Evolutionary conservation across 2,329 filamentous ascomycete genomes (phyloP).

Genomic region (Sarocladium strictum): DNA sequence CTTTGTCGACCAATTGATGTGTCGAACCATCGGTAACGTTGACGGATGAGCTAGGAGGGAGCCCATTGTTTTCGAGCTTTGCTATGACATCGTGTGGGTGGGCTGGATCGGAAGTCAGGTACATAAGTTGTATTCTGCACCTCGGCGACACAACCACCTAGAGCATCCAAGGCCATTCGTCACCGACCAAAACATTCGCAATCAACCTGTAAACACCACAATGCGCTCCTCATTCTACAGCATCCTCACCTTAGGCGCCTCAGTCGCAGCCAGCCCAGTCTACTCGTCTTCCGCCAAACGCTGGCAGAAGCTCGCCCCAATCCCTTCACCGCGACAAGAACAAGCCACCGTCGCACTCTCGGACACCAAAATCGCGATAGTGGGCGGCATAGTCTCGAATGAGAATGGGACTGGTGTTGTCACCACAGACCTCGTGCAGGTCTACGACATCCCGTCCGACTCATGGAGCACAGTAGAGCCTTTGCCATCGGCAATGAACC

Average conservation of each 20-base stretch:
- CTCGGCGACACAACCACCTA: too few relatives aligned
- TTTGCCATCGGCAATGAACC: slow-evolving; percentile 25
- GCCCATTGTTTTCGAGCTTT: too few relatives aligned
- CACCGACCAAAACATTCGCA: too few relatives aligned
- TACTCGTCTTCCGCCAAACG: not conserved
- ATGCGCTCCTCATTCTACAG: too few relatives aligned
- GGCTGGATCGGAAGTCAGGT: too few relatives aligned
- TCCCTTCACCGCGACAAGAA: slow-evolving; percentile 22
- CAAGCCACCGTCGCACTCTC: slow-evolving; percentile 20
- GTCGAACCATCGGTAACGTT: too few relatives aligned
- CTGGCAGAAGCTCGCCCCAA: slow-evolving; percentile 19
- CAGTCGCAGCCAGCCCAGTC: not conserved
- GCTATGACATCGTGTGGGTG: too few relatives aligned
- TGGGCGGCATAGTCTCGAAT: slow-evolving; percentile 21
- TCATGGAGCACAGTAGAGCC: slow-evolving; percentile 22
- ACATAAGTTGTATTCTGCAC: too few relatives aligned
- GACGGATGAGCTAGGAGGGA: too few relatives aligned
- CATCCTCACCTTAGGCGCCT: not conserved
- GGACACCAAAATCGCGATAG: slow-evolving; percentile 17
- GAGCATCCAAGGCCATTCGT: too few relatives aligned
- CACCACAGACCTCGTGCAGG: slow-evolving; percentile 16
- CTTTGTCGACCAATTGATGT: not conserved
- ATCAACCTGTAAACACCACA: too few relatives aligned
- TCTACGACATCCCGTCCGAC: slow-evolving; percentile 23
- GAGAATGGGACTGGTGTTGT: slow-evolving; percentile 10